Base-by-base conservation (phyloP, 2,329 filamentous ascomycete species). In the Penicillium polonicum region DNA sequence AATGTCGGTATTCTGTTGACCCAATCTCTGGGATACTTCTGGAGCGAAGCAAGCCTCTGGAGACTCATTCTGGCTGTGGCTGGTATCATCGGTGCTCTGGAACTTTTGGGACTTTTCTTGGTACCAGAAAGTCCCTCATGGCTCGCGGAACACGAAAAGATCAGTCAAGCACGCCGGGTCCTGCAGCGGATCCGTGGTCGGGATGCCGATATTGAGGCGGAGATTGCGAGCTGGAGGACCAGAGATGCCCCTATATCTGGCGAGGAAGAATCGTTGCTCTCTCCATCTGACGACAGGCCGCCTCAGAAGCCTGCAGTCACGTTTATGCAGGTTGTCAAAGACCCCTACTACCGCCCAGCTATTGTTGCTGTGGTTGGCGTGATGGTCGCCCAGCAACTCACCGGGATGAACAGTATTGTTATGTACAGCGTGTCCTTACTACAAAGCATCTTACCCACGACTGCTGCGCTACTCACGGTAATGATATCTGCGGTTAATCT, bases 391-490 rank as follows among this genome's bases (percentile, higher is more conserved):
- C 94, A 97, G 73, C 94, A 99, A 73, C 82, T 97, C 38, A 93
- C 90, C 58, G 93, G 91, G 46, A 93, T 97, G 78, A 97, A 99
- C 82, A 93, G 89, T 58, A 93, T 97, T 70, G 89, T 97, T 76
- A 97, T 99, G 92, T 99, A 99, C 76, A 96, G 92, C 2, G 94
- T 97, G 6, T 92, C 90, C 0, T 85, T 99, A 1, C 83, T 99
- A 15, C 86, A 89, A 33, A 86, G 87, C 61, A 83, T 97, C 2
- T 83, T 99, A 0, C 89, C 91, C 4, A 85, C 91, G 46, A 91
- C 87, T 60, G 93, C 92, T 0, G 88, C 89, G 0, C 78, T 95
- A 1, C 82, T 99, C 52, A 96, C 93, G 54, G 93, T 97, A 59
- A 78, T 90, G 54, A 92, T 97, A 58, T 96, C 92, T 0, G 82